Percentiles rank a stretch among this genome's conserved stretches.
Conservation (phyloP, 805 yeast genomes). For the Spathaspora hagerdaliae region DNA sequence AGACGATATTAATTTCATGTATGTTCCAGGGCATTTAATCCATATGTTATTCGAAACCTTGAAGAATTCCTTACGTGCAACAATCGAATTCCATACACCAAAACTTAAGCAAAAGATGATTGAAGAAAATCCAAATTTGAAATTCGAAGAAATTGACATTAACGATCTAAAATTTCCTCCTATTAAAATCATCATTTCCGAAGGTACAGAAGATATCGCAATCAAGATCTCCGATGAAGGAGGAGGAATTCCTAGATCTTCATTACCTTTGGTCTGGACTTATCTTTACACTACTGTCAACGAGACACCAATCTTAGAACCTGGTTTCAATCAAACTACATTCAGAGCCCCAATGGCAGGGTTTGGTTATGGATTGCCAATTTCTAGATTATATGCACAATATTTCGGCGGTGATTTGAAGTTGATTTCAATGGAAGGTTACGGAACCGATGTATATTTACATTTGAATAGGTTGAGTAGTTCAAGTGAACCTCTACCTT, state of each 20-base stretch:
- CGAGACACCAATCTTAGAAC: slow-evolving; percentile 61
- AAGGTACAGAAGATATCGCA: slow-evolving; percentile 88
- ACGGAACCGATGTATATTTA: slow-evolving; percentile 88
- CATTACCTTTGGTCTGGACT: slow-evolving; percentile 84
- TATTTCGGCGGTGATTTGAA: slow-evolving; percentile 90
- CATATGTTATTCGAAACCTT: slow-evolving; percentile 88
- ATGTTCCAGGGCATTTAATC: slow-evolving; percentile 88
- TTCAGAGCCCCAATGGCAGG: slow-evolving; percentile 94
- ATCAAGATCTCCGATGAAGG: slow-evolving; percentile 91
- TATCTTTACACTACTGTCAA: slow-evolving; percentile 86
- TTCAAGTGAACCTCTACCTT: slow-evolving; percentile 66
- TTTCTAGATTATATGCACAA: slow-evolving; percentile 79
- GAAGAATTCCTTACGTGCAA: slow-evolving; percentile 84
- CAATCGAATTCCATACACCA: slow-evolving; percentile 74
- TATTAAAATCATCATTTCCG: slow-evolving; percentile 79
- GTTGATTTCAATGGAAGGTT: slow-evolving; percentile 87
- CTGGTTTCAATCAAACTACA: slow-evolving; percentile 54
- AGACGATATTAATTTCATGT: slow-evolving; percentile 73
- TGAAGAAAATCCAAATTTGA: slow-evolving; percentile 39
- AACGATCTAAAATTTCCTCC: slow-evolving; percentile 76
- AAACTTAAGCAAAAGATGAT: slow-evolving; percentile 36
- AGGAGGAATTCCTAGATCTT: slow-evolving; percentile 86
- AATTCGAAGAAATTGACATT: slow-evolving; percentile 36
- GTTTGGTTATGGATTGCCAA: slow-evolving; percentile 86
- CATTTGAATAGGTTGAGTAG: slow-evolving; percentile 78